Evolutionary conservation across 2,329 filamentous ascomycete species (phyloP), one percentile per base, ranked within the genome.

Genomic region (Trichophyton benhamiae): DNA sequence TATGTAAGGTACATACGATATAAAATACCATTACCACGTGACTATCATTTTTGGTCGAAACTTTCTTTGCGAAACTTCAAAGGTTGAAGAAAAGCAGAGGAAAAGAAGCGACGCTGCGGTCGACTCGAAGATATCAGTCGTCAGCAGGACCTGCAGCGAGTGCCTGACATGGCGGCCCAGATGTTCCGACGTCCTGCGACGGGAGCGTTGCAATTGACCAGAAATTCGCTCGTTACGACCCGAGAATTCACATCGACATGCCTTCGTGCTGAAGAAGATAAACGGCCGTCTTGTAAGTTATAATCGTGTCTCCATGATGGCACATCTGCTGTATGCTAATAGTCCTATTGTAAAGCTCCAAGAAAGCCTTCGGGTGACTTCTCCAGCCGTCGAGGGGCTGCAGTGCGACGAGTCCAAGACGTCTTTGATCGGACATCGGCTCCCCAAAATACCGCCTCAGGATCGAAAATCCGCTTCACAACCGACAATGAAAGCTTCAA

Each of bases 191-290:
- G 38, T 8, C 58, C 58, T 48, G 58, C 42, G 7, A 33, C 20
- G 3, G 20, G 20, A 9, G 22, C 58, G 20, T n/a, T 46, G 58
- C 58, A 59, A 59, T 59, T 59, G 58, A 59, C 20, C 38, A 8
- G 33, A 46, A 33, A 33, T 36, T 46, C 58, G 1, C 20, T 59
- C 20, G 25, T 33, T 15, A 33, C 41, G n/a, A 11, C 27, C 20
- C 58, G 58, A 20, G 27, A 59, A 4, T 59, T 59, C 30, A 41
- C 58, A 59, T 59, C 58, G 42, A 59, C 41, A 38, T 48, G 42
- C n/a, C 17, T 9, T n/a, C 25, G 33, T 36, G 41, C 38, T 41
- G 58, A 59, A 59, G 36, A 4, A 15, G 41, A 49, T 25, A 38
- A 41, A 15, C 55, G 33, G 3, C 38, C 5, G 1, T 13, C 49